phyloP scores from a whole-genome alignment of 2,329 filamentous ascomycete genomes.

The Exophiala sp. region DNA sequence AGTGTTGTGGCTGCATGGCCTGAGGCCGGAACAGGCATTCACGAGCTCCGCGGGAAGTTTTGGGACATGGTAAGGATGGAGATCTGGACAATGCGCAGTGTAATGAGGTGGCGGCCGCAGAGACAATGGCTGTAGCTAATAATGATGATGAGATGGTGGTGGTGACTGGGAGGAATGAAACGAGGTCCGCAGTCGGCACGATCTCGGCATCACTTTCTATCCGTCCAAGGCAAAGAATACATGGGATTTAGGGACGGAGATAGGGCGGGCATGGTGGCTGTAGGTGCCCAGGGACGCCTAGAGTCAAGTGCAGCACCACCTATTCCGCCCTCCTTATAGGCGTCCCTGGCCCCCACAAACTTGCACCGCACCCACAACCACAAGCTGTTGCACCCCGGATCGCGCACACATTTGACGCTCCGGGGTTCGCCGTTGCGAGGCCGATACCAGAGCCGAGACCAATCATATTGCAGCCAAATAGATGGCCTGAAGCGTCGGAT shows the following conservation, averaged over 20 bases:
- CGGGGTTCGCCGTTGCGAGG: not conserved
- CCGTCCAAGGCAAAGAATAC: too few species aligned
- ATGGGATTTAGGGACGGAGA: too few species aligned
- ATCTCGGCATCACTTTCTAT: not conserved
- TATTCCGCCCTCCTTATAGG: not conserved
- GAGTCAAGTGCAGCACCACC: too few species aligned
- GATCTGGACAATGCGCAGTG: not conserved
- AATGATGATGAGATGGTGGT: not conserved
- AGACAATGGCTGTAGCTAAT: not conserved
- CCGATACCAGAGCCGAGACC: not conserved
- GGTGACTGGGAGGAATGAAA: not conserved
- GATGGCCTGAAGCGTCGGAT: not conserved
- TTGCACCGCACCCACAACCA: not conserved
- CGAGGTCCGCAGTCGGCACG: not conserved
- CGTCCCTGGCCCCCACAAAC: not conserved
- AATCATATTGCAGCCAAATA: not conserved
- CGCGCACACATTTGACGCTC: not conserved
- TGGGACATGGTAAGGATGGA: slow-evolving; percentile 4
- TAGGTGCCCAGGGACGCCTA: too few species aligned
- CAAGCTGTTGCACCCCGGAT: not conserved
- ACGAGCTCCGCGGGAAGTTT: slow-evolving; percentile 23
- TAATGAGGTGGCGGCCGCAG: not conserved
- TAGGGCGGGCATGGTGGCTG: too few species aligned
- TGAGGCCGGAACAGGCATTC: slow-evolving; percentile 52
- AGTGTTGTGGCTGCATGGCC: slow-evolving; percentile 46